Evolutionary conservation across 768 basidiomycete genomes (phyloP), one percentile per base, ranked within the genome.

Genomic region (Naganishia friedmannii): DNA sequence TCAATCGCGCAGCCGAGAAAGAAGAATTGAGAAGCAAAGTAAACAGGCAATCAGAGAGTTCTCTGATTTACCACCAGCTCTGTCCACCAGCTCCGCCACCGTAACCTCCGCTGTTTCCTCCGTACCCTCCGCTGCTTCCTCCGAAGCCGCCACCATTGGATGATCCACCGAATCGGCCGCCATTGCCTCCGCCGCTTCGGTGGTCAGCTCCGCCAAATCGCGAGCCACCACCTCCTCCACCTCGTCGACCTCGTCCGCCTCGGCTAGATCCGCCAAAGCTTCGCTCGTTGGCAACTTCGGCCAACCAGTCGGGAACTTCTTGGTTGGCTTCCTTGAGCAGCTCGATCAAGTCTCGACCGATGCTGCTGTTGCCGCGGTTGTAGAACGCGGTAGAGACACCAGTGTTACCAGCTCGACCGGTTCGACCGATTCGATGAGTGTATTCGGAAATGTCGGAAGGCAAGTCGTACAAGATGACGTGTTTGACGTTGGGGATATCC

Each of bases 391-490:
- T 99, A 29, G 90, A 89, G 73, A 89, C 86, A 85, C 96, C 96
- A 13, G 90, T 92, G 85, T 99, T 99, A 60, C 96, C 96, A 10
- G 96, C 96, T 87, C 96, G 94, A 54, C 96, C 96, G 17, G 93
- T 95, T 85, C 93, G 90, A 85, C 93, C 93, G 76, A 94, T 95
- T 77, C 93, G 93, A 80, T 98, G 94, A 55, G 98, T 94, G 82
- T 98, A 99, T 82, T 99, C 96, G 78, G 98, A 96, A 73, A 99
- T 94, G 83, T 98, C 96, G 71, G 90, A 90, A 15, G 96, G 96
- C 6, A 99, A 85, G 80, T 98, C 96, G 82, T 97, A 98, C 82
- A 97, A 95, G 84, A 98, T 86, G 78, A 99, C 96, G 80, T 98
- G 96, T 19, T 91, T 96, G 78, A 99, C 96, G 82, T 99, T 96